Base-by-base conservation (phyloP, 202 grass and related monocot genomes). In the Bolboschoenoplectus hybrid region DNA sequence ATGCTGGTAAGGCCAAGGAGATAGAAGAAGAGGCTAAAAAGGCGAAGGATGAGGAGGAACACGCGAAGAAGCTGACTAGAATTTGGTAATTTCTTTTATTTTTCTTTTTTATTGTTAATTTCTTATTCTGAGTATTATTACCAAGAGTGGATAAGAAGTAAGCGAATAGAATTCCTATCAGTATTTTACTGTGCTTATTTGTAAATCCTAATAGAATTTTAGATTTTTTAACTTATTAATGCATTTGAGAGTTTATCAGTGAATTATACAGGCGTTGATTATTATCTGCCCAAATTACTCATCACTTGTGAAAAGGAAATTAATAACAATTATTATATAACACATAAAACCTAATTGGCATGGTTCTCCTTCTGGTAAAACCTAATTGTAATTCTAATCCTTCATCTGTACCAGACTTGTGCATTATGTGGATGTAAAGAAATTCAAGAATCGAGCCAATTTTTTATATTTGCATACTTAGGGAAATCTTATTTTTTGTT, bases 31-130 rank as follows among this genome's bases (percentile, higher is more conserved):
- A 92, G 86, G 97, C 91, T 10, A 87, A 86, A 0, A 85, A 67
- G 5, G 93, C 90, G 0, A 88, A 88, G 50, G 89, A 61, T 0
- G 90, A 98, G 84, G 93, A 92, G 83, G 93, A 99, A 85, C 93
- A 90, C 17, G 61, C 80, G 6, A 89, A 80, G 1, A 94, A 68
- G 36, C 89, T 96, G 49, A 82, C 85, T 76, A 94, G 93, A 86
- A 89, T 99, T 64, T 87, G 91, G 97, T 99, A 69, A 87, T 69
- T 44, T 72, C 20, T 53, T 26, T 73, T 53, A 13, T 12, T 60
- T 58, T 35, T n/a, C 8, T 73, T 26, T 65, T 35, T 65, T 36
- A 8, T 35, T 2, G 20, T 36, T 34, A 35, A 10, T 2, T 53
- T 53, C 9, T 1, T 53, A 53, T 53, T 53, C 9, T 53, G 2